phyloP scores from a whole-genome alignment of 2,329 filamentous ascomycete genomes.

The Coniella lustricola region DNA sequence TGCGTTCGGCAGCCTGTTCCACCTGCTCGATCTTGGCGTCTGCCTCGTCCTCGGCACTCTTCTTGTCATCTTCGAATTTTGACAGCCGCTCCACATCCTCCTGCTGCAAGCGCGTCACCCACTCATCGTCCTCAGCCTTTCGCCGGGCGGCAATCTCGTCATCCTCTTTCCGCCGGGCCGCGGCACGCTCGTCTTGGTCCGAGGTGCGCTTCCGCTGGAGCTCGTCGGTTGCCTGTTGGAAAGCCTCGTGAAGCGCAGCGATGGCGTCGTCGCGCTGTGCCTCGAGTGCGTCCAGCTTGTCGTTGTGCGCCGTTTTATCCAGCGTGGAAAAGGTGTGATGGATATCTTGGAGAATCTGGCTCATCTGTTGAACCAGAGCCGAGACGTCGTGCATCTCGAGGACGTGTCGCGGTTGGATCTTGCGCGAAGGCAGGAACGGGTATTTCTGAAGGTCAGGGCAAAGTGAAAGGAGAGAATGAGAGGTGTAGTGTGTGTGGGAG shows the following conservation, averaged over 20 bases:
- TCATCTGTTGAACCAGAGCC: slow-evolving; percentile 35
- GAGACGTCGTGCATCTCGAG: slow-evolving; percentile 27
- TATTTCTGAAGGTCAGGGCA: too few relatives aligned
- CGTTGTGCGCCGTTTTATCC: slow-evolving; percentile 26
- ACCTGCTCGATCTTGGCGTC: slow-evolving; percentile 28
- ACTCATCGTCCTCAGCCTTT: slow-evolving; percentile 30
- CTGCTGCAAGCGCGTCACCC: slow-evolving; percentile 20
- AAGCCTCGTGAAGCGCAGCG: slow-evolving; percentile 25
- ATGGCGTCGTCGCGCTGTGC: slow-evolving; percentile 29
- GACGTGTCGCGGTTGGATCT: background rate
- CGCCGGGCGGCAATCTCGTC: slow-evolving; percentile 32
- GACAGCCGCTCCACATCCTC: slow-evolving; percentile 27
- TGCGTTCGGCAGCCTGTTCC: slow-evolving; percentile 25
- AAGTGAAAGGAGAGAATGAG: background rate
- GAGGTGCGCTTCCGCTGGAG: slow-evolving; percentile 24
- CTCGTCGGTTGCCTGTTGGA: slow-evolving; percentile 25
- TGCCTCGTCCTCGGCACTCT: slow-evolving; percentile 28
- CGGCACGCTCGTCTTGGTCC: slow-evolving; percentile 27
- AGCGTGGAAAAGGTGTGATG: slow-evolving; percentile 30
- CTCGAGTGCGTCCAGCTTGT: slow-evolving; percentile 33
- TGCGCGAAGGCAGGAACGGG: background rate
- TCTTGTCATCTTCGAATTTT: slow-evolving; percentile 25
- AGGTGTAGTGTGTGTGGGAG: background rate
- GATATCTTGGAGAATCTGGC: slow-evolving; percentile 34
- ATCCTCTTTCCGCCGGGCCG: slow-evolving; percentile 32